Evolutionary conservation across 768 basidiomycete species (phyloP).

Genomic region (Tulasnella sp.): DNA sequence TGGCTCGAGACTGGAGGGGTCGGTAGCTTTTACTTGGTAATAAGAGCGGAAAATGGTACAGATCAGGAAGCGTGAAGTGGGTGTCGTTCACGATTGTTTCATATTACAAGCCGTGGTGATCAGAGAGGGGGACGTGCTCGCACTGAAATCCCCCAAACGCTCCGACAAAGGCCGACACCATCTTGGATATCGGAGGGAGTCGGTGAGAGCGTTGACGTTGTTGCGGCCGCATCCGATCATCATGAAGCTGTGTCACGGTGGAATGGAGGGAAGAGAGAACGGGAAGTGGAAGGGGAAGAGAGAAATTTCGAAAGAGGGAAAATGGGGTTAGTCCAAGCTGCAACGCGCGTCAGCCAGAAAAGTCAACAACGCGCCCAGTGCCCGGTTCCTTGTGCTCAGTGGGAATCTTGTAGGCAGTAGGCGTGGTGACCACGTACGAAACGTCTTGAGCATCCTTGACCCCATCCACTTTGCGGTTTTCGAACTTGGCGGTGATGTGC

Average conservation of each 20-base stretch:
- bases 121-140: too few relatives aligned
- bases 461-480: slow-evolving; percentile 70
- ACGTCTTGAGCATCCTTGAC: slow-evolving; percentile 55
- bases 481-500: slow-evolving; percentile 73
- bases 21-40: too few relatives aligned
- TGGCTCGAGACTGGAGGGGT: too few relatives aligned
- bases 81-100: too few relatives aligned
- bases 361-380: slow-evolving; percentile 65
- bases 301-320: slow-evolving; percentile 8
- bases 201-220: slow-evolving; percentile 90
- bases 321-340: not conserved
- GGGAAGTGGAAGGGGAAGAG: slow-evolving; percentile 3
- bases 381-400: slow-evolving; percentile 77
- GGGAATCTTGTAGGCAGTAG: slow-evolving; percentile 81
- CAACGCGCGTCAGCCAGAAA: not conserved
- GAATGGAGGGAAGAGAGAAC: not conserved
- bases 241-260: slow-evolving; percentile 59
- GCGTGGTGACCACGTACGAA: slow-evolving; percentile 69
- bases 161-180: too few relatives aligned
- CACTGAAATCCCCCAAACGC: too few relatives aligned
- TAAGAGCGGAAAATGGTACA: too few relatives aligned
- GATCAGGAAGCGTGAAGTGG: too few relatives aligned
- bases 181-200: too few relatives aligned
- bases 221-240: slow-evolving; percentile 96
- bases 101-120: too few relatives aligned